These are phyloP conservation scores for Dactylellina leptospora DNA, from an alignment of 2,329 filamentous ascomycete species.

Conservation along the genomic window DNA sequence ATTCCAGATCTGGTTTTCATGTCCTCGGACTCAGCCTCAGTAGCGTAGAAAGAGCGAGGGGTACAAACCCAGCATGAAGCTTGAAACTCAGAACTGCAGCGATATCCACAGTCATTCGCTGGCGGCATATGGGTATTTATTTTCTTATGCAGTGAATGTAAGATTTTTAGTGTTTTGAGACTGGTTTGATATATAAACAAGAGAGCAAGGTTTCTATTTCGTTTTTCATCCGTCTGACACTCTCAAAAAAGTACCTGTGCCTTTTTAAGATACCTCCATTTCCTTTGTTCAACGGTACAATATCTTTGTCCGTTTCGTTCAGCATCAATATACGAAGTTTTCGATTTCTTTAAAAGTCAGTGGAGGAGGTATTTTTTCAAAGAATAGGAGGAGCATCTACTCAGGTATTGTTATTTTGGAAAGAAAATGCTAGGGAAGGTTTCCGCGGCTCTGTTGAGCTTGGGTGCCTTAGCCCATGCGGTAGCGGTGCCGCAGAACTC, in stretches of 20 bases:
- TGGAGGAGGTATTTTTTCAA: constrained; percentile 2
- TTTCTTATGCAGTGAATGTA: constrained; percentile 24
- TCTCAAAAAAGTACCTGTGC: constrained; percentile 14
- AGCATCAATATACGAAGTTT: constrained; percentile 8
- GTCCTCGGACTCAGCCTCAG: constrained; percentile 49
- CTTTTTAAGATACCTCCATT: constrained; percentile 11
- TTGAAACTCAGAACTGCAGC: constrained; percentile 39
- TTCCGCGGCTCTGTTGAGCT: constrained; percentile 36
- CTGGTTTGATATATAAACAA: constrained; percentile 41
- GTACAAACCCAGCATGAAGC: constrained; percentile 6
- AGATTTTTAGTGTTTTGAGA: constrained; percentile 7
- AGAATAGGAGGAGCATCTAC: no score
- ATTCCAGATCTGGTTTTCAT: constrained; percentile 44
- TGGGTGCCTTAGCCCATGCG: constrained; percentile 27
- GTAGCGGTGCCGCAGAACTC: constrained; percentile 28
- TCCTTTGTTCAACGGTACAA: constrained; percentile 8
- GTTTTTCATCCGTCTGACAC: constrained; percentile 23
- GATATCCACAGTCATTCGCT: constrained; percentile 9
- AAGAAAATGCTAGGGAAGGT: constrained; percentile 33
- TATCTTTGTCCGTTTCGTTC: constrained; percentile 1
- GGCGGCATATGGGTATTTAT: constrained; percentile 27
- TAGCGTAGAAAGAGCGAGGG: constrained; percentile 11
- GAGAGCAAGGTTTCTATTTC: constrained; percentile 42
- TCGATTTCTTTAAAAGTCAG: not conserved
- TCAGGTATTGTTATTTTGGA: constrained; percentile 5